Evolutionary conservation across 1,284 basidiomycete species (phyloP), one percentile per base, ranked within the genome.

Genomic region (Sporisorium iseilematis-ciliati): DNA sequence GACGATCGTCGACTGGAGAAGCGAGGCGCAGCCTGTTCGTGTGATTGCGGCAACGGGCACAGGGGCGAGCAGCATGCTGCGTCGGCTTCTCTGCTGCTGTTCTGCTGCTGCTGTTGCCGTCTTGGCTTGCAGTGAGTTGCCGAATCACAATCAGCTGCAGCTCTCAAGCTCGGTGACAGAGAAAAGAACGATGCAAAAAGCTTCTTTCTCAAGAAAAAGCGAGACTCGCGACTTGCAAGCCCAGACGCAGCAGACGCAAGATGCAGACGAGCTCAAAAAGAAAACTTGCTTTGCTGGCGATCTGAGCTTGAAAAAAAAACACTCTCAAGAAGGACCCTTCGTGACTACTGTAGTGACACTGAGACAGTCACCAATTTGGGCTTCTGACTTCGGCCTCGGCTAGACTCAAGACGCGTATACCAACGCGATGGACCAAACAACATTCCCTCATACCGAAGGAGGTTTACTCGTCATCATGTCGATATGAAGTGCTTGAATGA

Each of bases 271-370:
- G 14, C 23, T 14, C 25, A 18, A 48, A 12, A n/a, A 3, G 3
- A 18, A 38, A 51, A 23, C 23, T 51, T 55, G 56, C 56, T 29
- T 49, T 38, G 56, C 56, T 57, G 56, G 56, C 56, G 46, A 48
- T 41, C 46, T 49, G 56, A 57, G 35, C 49, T 40, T 29, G 56
- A 57, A 57, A 57, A 50, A 48, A 43, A 57, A 58, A 51, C 12
- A 14, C 51, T 10, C 35, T 35, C 33, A 25, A 20, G 4, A 20
- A 7, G 43, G 40, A 55, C 53, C 41, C 53, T 55, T 43, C 38
- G 29, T 16, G 2, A 25, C 7, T 26, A 14, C 4, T 12, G n/a
- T n/a, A 29, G 2, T 26, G 23, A 26, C 16, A 42, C 51, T 40
- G 51, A 52, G 51, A 52, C 51, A 52, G 35, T 52, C 35, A 26